Evolutionary conservation across 352 stramenopile species (phyloP).

Genomic region (Plasmopara viticola): DNA sequence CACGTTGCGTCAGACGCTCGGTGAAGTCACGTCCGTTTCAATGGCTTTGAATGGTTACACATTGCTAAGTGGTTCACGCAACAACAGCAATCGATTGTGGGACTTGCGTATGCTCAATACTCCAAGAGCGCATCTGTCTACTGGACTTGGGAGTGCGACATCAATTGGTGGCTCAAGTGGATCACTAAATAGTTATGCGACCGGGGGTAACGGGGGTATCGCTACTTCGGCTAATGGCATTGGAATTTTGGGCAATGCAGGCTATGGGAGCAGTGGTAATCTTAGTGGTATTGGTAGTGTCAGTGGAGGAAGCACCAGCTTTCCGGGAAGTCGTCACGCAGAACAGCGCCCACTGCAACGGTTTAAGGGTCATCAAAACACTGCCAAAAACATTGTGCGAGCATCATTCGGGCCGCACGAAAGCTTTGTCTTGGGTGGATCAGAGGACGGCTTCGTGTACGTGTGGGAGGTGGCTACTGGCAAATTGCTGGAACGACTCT

Average conservation of each 20-base stretch:
- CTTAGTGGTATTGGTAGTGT: slow-evolving; percentile 19
- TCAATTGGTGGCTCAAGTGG: slow-evolving; percentile 23
- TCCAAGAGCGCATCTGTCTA: slow-evolving; percentile 54
- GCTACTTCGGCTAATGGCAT: slow-evolving; percentile 16
- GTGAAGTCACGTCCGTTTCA: slow-evolving; percentile 83
- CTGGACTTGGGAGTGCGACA: slow-evolving; percentile 16
- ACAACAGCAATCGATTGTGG: slow-evolving; percentile 87
- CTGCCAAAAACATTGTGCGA: slow-evolving; percentile 83
- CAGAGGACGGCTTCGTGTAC: slow-evolving; percentile 80
- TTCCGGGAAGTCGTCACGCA: slow-evolving; percentile 23
- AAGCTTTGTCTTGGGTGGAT: slow-evolving; percentile 81
- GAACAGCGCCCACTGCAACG: slow-evolving; percentile 74
- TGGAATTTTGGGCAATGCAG: slow-evolving; percentile 14
- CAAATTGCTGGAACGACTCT: slow-evolving; percentile 77
- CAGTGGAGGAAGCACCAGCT: slow-evolving; percentile 17
- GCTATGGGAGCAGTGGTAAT: slow-evolving; percentile 24
- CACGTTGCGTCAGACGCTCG: slow-evolving; percentile 76
- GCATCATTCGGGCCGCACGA: slow-evolving; percentile 79
- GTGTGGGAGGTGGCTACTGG: slow-evolving; percentile 85
- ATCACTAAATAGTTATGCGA: slow-evolving; percentile 23
- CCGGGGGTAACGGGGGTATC: slow-evolving; percentile 8
- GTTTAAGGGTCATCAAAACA: slow-evolving; percentile 88
- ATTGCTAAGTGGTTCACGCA: slow-evolving; percentile 74
- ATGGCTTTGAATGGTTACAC: slow-evolving; percentile 76
- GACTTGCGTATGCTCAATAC: slow-evolving; percentile 83